phyloP scores from a whole-genome alignment of 805 yeast species.

The Yarrowia sp. region DNA sequence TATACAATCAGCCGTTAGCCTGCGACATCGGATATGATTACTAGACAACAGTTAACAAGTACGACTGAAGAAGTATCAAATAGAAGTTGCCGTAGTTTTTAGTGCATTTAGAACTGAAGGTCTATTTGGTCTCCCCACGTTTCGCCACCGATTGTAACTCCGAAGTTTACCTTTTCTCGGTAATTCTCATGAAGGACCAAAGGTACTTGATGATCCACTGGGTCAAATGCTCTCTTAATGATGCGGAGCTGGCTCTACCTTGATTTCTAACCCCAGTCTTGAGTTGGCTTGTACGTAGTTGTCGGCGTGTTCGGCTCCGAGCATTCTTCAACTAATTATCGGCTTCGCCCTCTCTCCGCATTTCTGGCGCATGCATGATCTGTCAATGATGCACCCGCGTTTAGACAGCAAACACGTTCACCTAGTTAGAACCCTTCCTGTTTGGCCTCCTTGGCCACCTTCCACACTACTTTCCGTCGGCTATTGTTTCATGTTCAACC shows the following conservation, averaged over 20 bases:
- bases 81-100: too few relatives aligned
- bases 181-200: neutral
- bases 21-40: conserved; percentile 15
- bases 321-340: neutral
- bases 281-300: conserved; percentile 10
- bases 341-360: conserved; percentile 21
- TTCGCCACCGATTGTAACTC: conserved; percentile 12
- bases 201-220: too few relatives aligned
- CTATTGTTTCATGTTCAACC: too few relatives aligned
- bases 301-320: conserved; percentile 35
- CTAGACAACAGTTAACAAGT: neutral
- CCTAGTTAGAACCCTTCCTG: neutral
- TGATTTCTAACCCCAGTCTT: neutral
- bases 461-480: too few relatives aligned
- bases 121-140: too few relatives aligned
- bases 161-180: conserved; percentile 17
- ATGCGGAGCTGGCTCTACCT: neutral
- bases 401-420: conserved; percentile 15
- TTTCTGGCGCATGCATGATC: conserved; percentile 31
- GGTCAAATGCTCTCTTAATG: too few relatives aligned
- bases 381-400: conserved; percentile 9
- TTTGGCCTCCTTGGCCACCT: too few relatives aligned
- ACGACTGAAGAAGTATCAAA: too few relatives aligned
- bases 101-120: too few relatives aligned
- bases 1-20: conserved; percentile 33